Evolutionary conservation across 2,329 filamentous ascomycete species (phyloP).

Genomic region (Hypoxylon sp.): DNA sequence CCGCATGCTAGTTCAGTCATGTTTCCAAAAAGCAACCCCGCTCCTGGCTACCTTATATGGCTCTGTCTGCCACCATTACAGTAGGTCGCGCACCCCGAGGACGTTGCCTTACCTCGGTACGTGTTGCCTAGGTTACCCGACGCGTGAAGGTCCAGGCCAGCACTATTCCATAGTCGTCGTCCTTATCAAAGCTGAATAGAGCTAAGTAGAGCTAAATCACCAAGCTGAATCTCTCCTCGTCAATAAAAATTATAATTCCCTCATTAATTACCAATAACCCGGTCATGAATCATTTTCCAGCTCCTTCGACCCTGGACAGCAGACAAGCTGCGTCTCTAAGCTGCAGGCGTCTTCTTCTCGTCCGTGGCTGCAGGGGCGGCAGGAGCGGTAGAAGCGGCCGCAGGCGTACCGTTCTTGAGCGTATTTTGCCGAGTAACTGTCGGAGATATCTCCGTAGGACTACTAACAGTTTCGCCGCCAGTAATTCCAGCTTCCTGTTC

Average conservation of each 20-base stretch:
- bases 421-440: slow-evolving; percentile 44
- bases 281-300: slow-evolving; percentile 14
- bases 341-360: slow-evolving; percentile 49
- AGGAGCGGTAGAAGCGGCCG: slow-evolving; percentile 3
- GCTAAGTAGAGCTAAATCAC: slow-evolving; percentile 10
- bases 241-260: slow-evolving; percentile 15
- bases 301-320: slow-evolving; percentile 20
- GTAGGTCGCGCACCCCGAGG: slow-evolving; percentile 20
- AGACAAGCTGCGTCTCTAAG: slow-evolving; percentile 45
- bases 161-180: not conserved
- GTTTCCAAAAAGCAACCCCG: slow-evolving; percentile 22
- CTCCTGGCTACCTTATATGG: slow-evolving; percentile 18
- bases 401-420: slow-evolving; percentile 31
- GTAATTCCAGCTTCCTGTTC: slow-evolving; percentile 66
- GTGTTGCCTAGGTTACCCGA: not conserved
- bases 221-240: slow-evolving; percentile 4
- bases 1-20: slow-evolving; percentile 35
- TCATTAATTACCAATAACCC: slow-evolving; percentile 7
- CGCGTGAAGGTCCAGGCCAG: slow-evolving; percentile 1
- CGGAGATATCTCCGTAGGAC: slow-evolving; percentile 54
- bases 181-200: slow-evolving; percentile 14
- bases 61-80: slow-evolving; percentile 15
- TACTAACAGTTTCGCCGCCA: slow-evolving; percentile 53
- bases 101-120: not conserved
- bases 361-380: slow-evolving; percentile 5